These are phyloP conservation scores for Limnanthes douglasii DNA, from an alignment of 345 rosid species.

Conservation along the genomic window DNA sequence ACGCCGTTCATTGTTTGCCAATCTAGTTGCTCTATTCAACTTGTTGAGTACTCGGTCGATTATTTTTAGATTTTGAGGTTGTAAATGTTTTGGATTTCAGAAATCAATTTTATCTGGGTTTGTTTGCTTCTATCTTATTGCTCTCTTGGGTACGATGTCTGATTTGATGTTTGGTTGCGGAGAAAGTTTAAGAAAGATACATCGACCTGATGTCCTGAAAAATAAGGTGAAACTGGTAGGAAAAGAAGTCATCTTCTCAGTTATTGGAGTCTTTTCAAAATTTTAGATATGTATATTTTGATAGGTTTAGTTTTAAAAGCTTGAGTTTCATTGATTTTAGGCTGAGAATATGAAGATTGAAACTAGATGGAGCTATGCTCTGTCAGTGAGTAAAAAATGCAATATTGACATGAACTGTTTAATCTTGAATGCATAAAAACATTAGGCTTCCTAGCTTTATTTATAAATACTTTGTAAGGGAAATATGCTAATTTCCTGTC, in stretches of 20 bases:
- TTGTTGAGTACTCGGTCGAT: constrained; percentile 54
- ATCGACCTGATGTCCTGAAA: no score
- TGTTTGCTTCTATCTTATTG: background rate
- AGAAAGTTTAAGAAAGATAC: background rate
- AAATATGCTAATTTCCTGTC: no score
- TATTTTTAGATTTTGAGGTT: constrained; percentile 70
- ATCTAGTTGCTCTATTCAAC: constrained; percentile 63
- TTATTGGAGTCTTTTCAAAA: no score
- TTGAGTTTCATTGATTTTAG: no score
- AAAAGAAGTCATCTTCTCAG: background rate
- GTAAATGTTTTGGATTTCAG: constrained; percentile 25
- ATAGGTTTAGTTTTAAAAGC: no score
- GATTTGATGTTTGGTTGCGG: background rate
- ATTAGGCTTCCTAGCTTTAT: background rate
- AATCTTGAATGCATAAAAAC: background rate
- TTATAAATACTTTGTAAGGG: constrained; percentile 20
- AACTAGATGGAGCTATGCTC: constrained; percentile 1
- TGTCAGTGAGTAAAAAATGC: constrained; percentile 1
- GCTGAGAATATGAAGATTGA: background rate
- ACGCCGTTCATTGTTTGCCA: constrained; percentile 51
- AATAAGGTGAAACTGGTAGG: background rate
- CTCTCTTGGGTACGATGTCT: no score
- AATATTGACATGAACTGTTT: background rate
- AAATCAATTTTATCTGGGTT: background rate
- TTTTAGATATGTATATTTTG: no score